phyloP scores from a whole-genome alignment of 2,329 filamentous ascomycete species.

The Xenosphaeropsis pyriputrescens region DNA sequence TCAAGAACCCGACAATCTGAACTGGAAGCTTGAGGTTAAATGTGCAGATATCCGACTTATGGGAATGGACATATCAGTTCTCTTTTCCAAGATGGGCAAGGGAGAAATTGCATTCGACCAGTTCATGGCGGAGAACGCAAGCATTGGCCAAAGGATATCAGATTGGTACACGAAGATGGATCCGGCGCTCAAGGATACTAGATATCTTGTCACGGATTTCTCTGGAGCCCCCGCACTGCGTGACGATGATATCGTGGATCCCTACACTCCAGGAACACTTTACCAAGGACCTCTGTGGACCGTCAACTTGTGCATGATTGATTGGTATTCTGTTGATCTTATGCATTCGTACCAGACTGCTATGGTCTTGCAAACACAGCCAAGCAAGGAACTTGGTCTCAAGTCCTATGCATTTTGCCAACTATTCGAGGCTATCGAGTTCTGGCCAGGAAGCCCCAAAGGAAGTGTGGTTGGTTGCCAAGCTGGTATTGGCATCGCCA shows the following conservation, averaged over 20 bases:
- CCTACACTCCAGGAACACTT: slow-evolving; percentile 54
- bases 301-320: slow-evolving; percentile 59
- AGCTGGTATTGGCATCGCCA: slow-evolving; percentile 59
- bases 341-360: slow-evolving; percentile 69
- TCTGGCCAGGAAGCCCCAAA: slow-evolving; percentile 53
- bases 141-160: slow-evolving; percentile 30
- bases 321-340: slow-evolving; percentile 64
- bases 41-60: slow-evolving; percentile 55
- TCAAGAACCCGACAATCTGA: slow-evolving; percentile 44
- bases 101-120: slow-evolving; percentile 48
- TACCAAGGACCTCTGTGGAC: slow-evolving; percentile 58
- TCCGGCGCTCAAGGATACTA: slow-evolving; percentile 42
- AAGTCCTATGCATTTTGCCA: slow-evolving; percentile 60
- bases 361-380: slow-evolving; percentile 30
- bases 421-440: slow-evolving; percentile 64
- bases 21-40: slow-evolving; percentile 52
- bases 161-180: slow-evolving; percentile 43
- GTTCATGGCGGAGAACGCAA: slow-evolving; percentile 47
- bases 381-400: slow-evolving; percentile 36
- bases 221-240: slow-evolving; percentile 33
- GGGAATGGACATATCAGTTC: slow-evolving; percentile 63
- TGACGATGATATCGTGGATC: slow-evolving; percentile 57
- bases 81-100: slow-evolving; percentile 56
- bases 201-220: slow-evolving; percentile 50
- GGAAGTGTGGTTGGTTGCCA: slow-evolving; percentile 62